phyloP scores from a whole-genome alignment of 345 rosid genomes.

The Luvunga scandens region DNA sequence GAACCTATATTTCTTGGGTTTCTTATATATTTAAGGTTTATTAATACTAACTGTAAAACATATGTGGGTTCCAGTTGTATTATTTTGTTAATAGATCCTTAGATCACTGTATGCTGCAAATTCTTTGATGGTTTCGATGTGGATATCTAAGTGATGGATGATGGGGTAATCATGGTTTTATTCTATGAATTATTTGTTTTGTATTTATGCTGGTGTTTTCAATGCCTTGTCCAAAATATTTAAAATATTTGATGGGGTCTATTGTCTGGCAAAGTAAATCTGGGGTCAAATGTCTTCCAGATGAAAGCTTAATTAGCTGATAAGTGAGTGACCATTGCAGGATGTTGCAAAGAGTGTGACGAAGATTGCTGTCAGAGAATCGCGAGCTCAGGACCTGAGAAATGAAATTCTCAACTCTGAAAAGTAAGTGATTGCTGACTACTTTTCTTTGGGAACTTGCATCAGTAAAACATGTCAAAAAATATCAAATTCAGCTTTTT shows the following conservation, averaged over 20 bases:
- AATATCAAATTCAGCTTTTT: not conserved
- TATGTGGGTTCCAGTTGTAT: not conserved
- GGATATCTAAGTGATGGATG: not conserved
- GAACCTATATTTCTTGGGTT: not conserved
- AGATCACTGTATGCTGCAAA: not conserved
- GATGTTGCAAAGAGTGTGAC: slow-evolving; percentile 94
- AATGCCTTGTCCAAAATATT: not conserved
- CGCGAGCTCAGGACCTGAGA: slow-evolving; percentile 90
- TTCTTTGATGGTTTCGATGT: not conserved
- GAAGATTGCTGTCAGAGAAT: slow-evolving; percentile 71
- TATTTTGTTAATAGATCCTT: not conserved
- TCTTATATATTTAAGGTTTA: not conserved
- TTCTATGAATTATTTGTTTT: not conserved
- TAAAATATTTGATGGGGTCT: not conserved
- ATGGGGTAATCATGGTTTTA: not conserved
- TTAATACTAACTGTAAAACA: not conserved
- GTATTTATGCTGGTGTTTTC: not conserved
- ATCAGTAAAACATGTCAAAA: not conserved
- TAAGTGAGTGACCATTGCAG: slow-evolving; percentile 36
- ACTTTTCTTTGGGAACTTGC: not conserved
- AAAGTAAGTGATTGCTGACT: slow-evolving; percentile 51
- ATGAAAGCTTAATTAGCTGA: not conserved
- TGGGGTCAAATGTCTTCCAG: slow-evolving; percentile 1
- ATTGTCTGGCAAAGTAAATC: not conserved
- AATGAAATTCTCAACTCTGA: slow-evolving; percentile 88